These are phyloP conservation scores for Coelastrella sp. DNA, from an alignment of 139 green algal genomes.

Conservation along the genomic window DNA sequence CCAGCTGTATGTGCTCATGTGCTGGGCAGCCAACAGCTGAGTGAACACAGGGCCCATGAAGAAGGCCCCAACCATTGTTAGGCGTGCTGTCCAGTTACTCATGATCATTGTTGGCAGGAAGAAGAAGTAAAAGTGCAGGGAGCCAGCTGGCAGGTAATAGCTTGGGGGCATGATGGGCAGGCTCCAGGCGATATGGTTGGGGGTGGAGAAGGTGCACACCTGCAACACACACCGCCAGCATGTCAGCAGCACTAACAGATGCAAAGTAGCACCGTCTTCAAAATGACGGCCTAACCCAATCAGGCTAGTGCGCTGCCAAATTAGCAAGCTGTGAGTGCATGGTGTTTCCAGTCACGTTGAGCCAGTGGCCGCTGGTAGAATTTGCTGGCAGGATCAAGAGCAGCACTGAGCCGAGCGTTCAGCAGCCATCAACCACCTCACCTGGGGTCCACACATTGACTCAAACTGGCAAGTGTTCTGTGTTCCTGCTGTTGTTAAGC, in stretches of 20 bases:
- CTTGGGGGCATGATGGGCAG: background rate
- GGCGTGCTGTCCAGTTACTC: constrained; percentile 6
- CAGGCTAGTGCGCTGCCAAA: too few species aligned
- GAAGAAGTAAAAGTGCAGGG: constrained; percentile 43
- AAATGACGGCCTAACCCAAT: too few species aligned
- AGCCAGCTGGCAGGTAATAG: constrained; percentile 1
- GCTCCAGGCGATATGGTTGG: constrained; percentile 32
- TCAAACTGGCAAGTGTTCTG: constrained; percentile 18
- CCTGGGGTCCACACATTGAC: constrained; percentile 23
- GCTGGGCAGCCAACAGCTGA: background rate
- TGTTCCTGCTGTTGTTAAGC: constrained; percentile 11
- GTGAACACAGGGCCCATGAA: background rate
- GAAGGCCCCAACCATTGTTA: background rate
- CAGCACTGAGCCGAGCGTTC: too few species aligned
- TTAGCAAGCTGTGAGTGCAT: too few species aligned
- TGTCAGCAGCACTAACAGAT: too few species aligned
- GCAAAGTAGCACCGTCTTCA: too few species aligned
- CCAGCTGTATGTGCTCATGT: constrained; percentile 12
- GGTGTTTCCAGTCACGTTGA: too few species aligned
- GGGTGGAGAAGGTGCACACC: constrained; percentile 37
- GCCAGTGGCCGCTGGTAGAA: too few species aligned
- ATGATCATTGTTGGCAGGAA: constrained; percentile 16
- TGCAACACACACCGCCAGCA: background rate
- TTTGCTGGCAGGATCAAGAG: too few species aligned
- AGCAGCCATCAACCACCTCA: background rate